phyloP scores from a whole-genome alignment of 345 rosid species.

The Salix arbutifolia region DNA sequence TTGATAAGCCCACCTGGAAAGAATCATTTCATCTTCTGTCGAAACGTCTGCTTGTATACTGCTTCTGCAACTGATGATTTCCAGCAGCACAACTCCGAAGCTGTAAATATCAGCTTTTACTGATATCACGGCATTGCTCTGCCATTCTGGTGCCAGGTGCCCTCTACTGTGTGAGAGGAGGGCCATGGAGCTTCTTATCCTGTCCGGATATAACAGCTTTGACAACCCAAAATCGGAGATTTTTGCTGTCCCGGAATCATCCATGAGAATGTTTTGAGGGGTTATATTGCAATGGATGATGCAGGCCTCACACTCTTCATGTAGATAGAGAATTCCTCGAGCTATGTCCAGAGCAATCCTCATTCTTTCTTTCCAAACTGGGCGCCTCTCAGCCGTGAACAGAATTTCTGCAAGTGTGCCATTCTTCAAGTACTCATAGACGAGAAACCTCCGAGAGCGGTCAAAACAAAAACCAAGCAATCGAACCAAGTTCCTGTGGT shows the following conservation, averaged over 20 bases:
- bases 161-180: constrained; percentile 9
- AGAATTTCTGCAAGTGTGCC: constrained; percentile 19
- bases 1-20: constrained; percentile 17
- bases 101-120: constrained; percentile 25
- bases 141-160: constrained; percentile 28
- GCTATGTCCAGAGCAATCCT: constrained; percentile 15
- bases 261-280: constrained; percentile 15
- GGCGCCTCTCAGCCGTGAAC: not conserved
- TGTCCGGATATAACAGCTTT: constrained; percentile 22
- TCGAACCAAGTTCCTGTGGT: constrained; percentile 30
- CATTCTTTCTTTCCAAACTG: constrained; percentile 15
- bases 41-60: not conserved
- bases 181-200: constrained; percentile 2
- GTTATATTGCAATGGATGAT: constrained; percentile 29
- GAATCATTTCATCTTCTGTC: constrained; percentile 14
- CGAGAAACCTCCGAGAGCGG: constrained; percentile 17
- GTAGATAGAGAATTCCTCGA: constrained; percentile 20
- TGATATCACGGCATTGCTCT: constrained; percentile 1
- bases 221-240: constrained; percentile 29
- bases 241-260: constrained; percentile 14
- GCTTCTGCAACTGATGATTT: constrained; percentile 24
- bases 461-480: constrained; percentile 30
- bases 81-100: constrained; percentile 29
- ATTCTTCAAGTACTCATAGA: constrained; percentile 23
- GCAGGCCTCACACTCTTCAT: constrained; percentile 17